A percentile compares a stretch with the other conserved stretches of the same genome.
Conservation (phyloP, 2,329 filamentous ascomycete species). For the Stenocarpella maydis region DNA sequence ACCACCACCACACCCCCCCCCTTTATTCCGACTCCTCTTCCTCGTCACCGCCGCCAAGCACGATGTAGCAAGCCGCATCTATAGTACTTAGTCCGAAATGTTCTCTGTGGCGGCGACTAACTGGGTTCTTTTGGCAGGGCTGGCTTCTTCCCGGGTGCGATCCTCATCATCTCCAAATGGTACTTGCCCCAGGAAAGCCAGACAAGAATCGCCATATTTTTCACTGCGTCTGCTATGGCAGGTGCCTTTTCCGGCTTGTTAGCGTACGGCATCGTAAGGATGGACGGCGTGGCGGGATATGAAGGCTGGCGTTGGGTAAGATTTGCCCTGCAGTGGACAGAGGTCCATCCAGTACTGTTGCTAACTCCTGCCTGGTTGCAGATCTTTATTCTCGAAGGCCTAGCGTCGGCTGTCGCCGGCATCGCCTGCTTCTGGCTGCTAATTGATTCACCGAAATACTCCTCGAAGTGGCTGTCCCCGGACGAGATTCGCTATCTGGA, state of each 20-base stretch:
- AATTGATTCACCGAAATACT: slow-evolving; percentile 51
- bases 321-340: fast-evolving
- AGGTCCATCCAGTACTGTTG: fast-evolving
- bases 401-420: slow-evolving; percentile 49
- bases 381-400: slow-evolving; percentile 63
- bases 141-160: slow-evolving; percentile 52
- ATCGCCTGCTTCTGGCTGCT: slow-evolving; percentile 55
- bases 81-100: background rate
- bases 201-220: slow-evolving; percentile 54
- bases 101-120: background rate
- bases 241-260: slow-evolving; percentile 54
- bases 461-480: slow-evolving; percentile 47
- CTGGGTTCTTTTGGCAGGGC: slow-evolving; percentile 37
- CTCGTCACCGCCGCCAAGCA: too few species aligned
- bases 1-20: background rate
- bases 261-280: slow-evolving; percentile 56
- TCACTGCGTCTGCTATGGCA: slow-evolving; percentile 51
- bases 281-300: slow-evolving; percentile 52
- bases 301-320: slow-evolving; percentile 57
- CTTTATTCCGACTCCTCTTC: too few species aligned
- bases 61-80: too few species aligned
- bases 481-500: slow-evolving; percentile 52
- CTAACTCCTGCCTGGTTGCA: background rate
- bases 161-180: slow-evolving; percentile 57
- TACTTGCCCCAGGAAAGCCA: slow-evolving; percentile 60